phyloP scores from a whole-genome alignment of 2,329 filamentous ascomycete genomes.

The Colletotrichum simmondsii region DNA sequence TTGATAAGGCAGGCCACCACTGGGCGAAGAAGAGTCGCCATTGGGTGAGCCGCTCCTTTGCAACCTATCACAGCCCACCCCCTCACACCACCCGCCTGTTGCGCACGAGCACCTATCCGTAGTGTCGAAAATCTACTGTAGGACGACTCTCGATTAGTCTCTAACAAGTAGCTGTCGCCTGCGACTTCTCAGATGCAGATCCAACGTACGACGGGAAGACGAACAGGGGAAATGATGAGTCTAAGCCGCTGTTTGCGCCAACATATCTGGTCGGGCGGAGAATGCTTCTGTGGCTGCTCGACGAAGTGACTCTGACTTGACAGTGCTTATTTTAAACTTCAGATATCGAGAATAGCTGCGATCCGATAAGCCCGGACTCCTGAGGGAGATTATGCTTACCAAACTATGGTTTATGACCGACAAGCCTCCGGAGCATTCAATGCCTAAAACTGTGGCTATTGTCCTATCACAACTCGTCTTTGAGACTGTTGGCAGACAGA shows the following conservation, averaged over 20 bases:
- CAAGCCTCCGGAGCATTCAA: not conserved
- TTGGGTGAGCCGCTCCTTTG: constrained; percentile 1
- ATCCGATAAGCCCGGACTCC: not conserved
- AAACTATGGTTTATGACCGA: not conserved
- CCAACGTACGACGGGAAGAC: not conserved
- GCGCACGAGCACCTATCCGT: constrained; percentile 9
- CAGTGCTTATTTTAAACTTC: not conserved
- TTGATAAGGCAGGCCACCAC: constrained; percentile 2
- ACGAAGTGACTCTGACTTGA: not conserved
- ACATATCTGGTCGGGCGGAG: not conserved
- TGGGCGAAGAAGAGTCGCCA: not conserved
- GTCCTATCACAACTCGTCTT: not conserved
- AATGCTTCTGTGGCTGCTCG: not conserved
- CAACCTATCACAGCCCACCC: constrained; percentile 8
- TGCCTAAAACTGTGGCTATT: not conserved
- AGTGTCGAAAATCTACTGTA: constrained; percentile 6
- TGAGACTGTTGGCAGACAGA: not conserved
- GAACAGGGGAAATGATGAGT: not conserved
- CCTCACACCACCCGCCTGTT: constrained; percentile 16
- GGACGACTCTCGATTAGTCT: constrained; percentile 6
- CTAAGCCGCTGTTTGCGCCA: not conserved
- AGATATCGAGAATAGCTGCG: not conserved
- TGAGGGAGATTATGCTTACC: not conserved
- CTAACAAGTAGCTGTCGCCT: constrained; percentile 18
- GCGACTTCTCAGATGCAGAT: constrained; percentile 19